phyloP scores from a whole-genome alignment of 2,329 filamentous ascomycete genomes.

The Alternaria arbusti region DNA sequence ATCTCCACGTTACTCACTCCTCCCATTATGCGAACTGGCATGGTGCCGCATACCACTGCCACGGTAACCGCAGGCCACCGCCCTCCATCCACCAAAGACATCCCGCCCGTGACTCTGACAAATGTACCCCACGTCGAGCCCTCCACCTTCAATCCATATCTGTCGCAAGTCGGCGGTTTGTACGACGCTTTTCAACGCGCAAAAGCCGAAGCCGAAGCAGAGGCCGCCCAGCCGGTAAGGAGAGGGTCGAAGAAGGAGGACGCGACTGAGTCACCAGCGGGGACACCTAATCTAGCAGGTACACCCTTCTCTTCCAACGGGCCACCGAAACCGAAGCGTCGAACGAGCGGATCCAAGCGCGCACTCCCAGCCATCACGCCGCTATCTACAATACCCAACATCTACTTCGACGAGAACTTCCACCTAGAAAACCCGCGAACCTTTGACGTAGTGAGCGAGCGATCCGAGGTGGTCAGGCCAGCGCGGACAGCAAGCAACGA shows the following conservation, averaged over 20 bases:
- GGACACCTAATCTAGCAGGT: slow-evolving; percentile 50
- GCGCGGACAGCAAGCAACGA: slow-evolving; percentile 57
- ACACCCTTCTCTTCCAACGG: slow-evolving; percentile 54
- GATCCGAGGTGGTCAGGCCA: slow-evolving; percentile 88
- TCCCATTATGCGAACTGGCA: slow-evolving; percentile 85
- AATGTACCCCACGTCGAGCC: slow-evolving; percentile 84
- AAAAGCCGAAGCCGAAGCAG: slow-evolving; percentile 77
- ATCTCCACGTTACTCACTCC: slow-evolving; percentile 94
- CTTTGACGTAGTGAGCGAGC: slow-evolving; percentile 95
- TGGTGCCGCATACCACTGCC: slow-evolving; percentile 78
- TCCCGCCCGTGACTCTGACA: slow-evolving; percentile 88
- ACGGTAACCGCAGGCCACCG: slow-evolving; percentile 75
- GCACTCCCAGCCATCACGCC: slow-evolving; percentile 77
- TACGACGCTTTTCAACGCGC: slow-evolving; percentile 89
- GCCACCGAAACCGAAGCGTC: slow-evolving; percentile 56
- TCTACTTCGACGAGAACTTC: slow-evolving; percentile 96
- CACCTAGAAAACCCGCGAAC: slow-evolving; percentile 94
- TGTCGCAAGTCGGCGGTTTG: slow-evolving; percentile 82
- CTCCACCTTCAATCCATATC: slow-evolving; percentile 81
- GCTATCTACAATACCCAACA: slow-evolving; percentile 85
- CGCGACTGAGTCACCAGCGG: slow-evolving; percentile 40
- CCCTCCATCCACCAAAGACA: slow-evolving; percentile 84
- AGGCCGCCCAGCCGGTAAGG: slow-evolving; percentile 54
- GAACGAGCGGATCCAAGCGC: slow-evolving; percentile 63
- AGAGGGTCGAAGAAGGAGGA: slow-evolving; percentile 57